These are phyloP conservation scores for Marvania coccoides DNA, from an alignment of 139 green algal species.

Conservation along the genomic window DNA sequence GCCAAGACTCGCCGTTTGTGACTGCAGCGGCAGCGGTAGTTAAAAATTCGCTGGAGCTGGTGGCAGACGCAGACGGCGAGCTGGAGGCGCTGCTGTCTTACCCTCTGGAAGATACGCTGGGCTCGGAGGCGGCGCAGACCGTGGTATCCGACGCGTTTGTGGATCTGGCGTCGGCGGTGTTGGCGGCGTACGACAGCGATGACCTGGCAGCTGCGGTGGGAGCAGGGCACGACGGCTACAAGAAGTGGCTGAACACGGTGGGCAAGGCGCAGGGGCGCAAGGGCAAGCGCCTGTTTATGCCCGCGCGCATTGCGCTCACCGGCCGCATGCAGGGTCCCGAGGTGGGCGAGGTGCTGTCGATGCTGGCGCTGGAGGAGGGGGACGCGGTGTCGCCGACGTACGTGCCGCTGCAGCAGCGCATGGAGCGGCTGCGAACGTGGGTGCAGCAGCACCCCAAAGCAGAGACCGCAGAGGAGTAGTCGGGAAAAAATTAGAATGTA, in stretches of 20 bases:
- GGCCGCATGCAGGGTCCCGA: conserved; percentile 79
- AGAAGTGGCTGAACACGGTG: conserved; percentile 82
- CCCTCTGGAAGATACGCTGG: conserved; percentile 77
- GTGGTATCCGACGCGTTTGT: conserved; percentile 66
- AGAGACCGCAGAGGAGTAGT: neutral
- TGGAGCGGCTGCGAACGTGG: conserved; percentile 55
- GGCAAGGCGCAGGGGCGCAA: conserved; percentile 94
- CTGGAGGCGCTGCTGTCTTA: conserved; percentile 72
- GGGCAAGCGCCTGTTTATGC: conserved; percentile 98
- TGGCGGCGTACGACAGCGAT: conserved; percentile 69
- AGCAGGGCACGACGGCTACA: conserved; percentile 58
- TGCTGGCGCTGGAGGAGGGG: conserved; percentile 55
- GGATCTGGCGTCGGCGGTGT: conserved; percentile 61
- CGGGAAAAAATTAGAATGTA: neutral
- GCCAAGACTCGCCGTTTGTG: conserved; percentile 50
- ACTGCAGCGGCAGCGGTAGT: conserved; percentile 38
- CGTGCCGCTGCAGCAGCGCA: conserved; percentile 51
- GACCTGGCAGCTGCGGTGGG: conserved; percentile 64
- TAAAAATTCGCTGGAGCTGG: conserved; percentile 46
- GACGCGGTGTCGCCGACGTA: conserved; percentile 39
- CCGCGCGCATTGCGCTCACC: conserved; percentile 86
- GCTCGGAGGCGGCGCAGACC: conserved; percentile 34
- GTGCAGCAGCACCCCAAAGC: conserved; percentile 3
- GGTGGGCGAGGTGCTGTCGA: conserved; percentile 69
- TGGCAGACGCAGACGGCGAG: conserved; percentile 43